phyloP scores from a whole-genome alignment of 176 grass and related monocot species.

The Pontederia crassipes region DNA sequence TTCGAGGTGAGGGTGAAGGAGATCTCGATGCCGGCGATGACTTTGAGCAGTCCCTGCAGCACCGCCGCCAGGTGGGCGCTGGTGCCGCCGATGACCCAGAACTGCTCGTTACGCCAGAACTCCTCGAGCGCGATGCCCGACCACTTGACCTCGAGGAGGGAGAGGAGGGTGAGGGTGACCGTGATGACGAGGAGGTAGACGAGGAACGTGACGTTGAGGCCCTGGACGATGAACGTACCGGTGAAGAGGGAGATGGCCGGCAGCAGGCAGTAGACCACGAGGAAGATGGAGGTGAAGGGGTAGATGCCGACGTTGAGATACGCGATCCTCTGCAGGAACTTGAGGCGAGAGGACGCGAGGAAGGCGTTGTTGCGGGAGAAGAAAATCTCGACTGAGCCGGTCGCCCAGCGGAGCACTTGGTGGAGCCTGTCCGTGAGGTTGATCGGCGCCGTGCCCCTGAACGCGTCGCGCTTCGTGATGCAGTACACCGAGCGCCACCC shows the following conservation, averaged over 20 bases:
- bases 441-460: conserved; percentile 85
- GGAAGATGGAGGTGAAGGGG: conserved; percentile 87
- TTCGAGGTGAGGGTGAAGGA: conserved; percentile 81
- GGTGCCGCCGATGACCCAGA: conserved; percentile 71
- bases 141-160: conserved; percentile 82
- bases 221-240: conserved; percentile 67
- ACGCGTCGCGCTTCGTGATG: conserved; percentile 75
- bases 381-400: conserved; percentile 89
- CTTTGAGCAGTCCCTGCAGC: conserved; percentile 72
- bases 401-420: conserved; percentile 92
- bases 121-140: conserved; percentile 79
- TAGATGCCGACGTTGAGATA: conserved; percentile 96
- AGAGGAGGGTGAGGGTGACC: conserved; percentile 53
- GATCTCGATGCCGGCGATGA: conserved; percentile 76
- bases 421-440: conserved; percentile 89
- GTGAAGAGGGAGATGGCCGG: conserved; percentile 83
- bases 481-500: conserved; percentile 97
- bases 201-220: conserved; percentile 60
- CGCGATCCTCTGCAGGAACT: conserved; percentile 56
- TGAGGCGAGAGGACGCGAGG: conserved; percentile 52
- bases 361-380: conserved; percentile 88
- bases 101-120: conserved; percentile 70
- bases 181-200: conserved; percentile 61
- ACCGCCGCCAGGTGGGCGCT: conserved; percentile 62
- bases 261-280: conserved; percentile 73